Evolutionary conservation across 2,329 filamentous ascomycete genomes (phyloP).

Genomic region (Sporothrix humicola): DNA sequence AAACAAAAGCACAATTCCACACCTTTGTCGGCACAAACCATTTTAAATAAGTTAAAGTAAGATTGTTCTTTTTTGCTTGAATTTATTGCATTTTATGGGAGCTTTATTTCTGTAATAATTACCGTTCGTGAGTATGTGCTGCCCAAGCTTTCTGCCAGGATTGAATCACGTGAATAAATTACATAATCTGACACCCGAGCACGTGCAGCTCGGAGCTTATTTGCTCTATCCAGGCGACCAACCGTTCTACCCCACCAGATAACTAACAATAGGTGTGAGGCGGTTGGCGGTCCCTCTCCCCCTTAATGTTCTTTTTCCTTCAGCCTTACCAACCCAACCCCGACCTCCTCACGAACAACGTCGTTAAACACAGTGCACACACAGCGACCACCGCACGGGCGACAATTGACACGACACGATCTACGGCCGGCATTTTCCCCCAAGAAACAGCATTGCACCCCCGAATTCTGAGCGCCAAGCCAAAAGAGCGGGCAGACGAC

Average conservation of each 20-base stretch:
- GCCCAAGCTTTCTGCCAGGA: no score
- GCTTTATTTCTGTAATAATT: no score
- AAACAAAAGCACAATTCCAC: neutral
- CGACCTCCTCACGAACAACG: neutral
- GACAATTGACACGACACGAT: neutral
- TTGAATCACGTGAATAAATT: neutral
- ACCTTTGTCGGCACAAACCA: neutral
- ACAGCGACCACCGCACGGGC: neutral
- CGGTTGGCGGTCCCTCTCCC: slow-evolving; percentile 16
- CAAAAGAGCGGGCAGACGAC: neutral
- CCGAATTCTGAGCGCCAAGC: neutral
- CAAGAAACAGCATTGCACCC: neutral
- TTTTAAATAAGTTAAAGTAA: no score
- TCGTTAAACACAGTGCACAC: neutral
- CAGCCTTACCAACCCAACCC: slow-evolving; percentile 32
- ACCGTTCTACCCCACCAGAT: slow-evolving; percentile 29
- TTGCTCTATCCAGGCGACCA: slow-evolving; percentile 13
- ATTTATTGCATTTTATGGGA: no score
- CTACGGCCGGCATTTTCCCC: no score
- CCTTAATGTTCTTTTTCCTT: slow-evolving; percentile 15
- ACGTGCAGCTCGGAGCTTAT: slow-evolving; percentile 24
- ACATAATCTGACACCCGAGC: neutral
- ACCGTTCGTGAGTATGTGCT: no score
- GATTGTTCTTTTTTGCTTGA: no score
- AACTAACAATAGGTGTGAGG: slow-evolving; percentile 13